Evolutionary conservation across 2,329 filamentous ascomycete genomes (phyloP), one percentile per base, ranked within the genome.

Genomic region (Arthroderma uncinatum): DNA sequence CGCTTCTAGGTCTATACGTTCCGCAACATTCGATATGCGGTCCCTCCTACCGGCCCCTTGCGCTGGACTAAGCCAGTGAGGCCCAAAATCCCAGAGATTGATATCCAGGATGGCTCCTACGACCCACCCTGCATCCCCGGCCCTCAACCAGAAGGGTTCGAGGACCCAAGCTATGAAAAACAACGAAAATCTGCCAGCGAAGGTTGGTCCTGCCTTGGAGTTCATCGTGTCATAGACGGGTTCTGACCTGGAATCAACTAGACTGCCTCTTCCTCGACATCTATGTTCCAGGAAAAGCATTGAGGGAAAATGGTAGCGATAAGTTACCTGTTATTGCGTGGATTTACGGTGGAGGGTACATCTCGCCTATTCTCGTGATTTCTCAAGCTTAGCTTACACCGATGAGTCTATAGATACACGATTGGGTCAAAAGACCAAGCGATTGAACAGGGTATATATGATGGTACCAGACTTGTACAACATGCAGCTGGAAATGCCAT

Each of bases 181-280:
- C 50, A 36, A 16, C 30, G 9, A 23, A 53, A 53, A 21, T 9
- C 14, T 25, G 12, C 30, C 16, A 30, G 34, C 23, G 50, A 53
- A 37, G 50, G 50, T 53, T 36, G 7, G 50, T 37, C n/a, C 30
- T 39, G n/a, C 3, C 19, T 21, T 36, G 19, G 48, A 33, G 28
- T 48, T 50, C 44, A 54, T 56, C 21, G 10, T 33, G 30, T 25
- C 55, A 5, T 16, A 36, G 9, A 9, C 9, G 3, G 39, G 10
- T 23, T 48, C 62, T 58, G n/a, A 58, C 52, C 21, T 23, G 8
- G 63, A 34, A 34, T 28, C 4, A 63, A 10, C 76, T 79, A 61
- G 76, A 79, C 58, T 79, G 78, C 58, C 69, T 79, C 1, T 77
- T 77, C 60, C 71, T 79, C 10, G 76, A 79, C 61, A 61, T 79